A percentile compares a stretch with the other conserved stretches of the same genome.
These are phyloP conservation scores for Penicillium sp. DNA, from an alignment of 2,329 filamentous ascomycete genomes.

Conservation along the genomic window DNA sequence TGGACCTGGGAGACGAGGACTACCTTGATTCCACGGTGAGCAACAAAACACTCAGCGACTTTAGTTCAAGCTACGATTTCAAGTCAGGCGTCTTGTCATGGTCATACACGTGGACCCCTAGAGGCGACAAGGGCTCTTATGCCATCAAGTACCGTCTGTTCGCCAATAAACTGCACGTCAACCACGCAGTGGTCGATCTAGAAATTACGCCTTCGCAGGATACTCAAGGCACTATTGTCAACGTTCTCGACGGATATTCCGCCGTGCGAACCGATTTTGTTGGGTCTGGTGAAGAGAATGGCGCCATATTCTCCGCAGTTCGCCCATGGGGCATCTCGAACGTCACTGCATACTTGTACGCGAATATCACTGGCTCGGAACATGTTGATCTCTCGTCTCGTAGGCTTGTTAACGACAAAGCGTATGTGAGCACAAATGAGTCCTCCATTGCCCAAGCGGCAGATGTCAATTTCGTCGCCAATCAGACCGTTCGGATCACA, in stretches of 20 bases:
- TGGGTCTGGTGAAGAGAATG: conserved; percentile 59
- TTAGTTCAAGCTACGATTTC: conserved; percentile 66
- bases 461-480: conserved; percentile 57
- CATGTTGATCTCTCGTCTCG: conserved; percentile 51
- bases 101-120: conserved; percentile 69
- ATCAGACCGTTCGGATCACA: conserved; percentile 59
- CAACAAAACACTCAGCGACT: conserved; percentile 63
- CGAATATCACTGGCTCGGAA: conserved; percentile 46
- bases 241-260: conserved; percentile 70
- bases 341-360: conserved; percentile 65
- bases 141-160: conserved; percentile 70
- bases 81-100: conserved; percentile 67
- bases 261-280: conserved; percentile 68
- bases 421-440: conserved; percentile 60
- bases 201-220: conserved; percentile 61
- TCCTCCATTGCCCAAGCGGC: conserved; percentile 70
- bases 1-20: conserved; percentile 59
- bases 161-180: conserved; percentile 66
- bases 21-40: conserved; percentile 67
- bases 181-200: conserved; percentile 65
- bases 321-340: conserved; percentile 65
- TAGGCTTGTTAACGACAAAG: conserved; percentile 49
- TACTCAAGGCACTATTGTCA: conserved; percentile 63
- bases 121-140: conserved; percentile 52
- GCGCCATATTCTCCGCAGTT: conserved; percentile 68